Evolutionary conservation across 306 rosid species (phyloP).

Genomic region (Hylodesmum podocarpum): DNA sequence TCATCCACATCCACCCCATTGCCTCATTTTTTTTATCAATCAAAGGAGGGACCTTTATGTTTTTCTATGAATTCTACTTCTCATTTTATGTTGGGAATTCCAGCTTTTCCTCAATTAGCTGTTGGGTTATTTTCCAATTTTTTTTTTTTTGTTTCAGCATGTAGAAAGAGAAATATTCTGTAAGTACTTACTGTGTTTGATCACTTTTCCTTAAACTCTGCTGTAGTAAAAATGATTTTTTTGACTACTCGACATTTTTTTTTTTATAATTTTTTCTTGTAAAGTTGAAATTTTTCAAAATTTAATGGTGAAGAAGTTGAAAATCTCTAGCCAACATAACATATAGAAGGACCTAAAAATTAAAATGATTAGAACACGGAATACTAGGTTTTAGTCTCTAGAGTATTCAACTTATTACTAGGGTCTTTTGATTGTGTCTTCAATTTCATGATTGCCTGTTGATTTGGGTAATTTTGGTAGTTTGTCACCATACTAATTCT

Average conservation of each 20-base stretch:
- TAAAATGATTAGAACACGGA: background rate
- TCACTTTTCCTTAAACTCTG: background rate
- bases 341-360: background rate
- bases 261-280: background rate
- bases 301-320: background rate
- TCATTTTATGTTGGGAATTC: background rate
- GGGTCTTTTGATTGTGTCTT: background rate
- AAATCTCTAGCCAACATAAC: background rate
- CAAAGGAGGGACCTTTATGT: background rate
- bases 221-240: background rate
- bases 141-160: background rate
- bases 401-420: background rate
- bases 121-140: background rate
- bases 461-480: conserved; percentile 5
- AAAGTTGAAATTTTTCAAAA: background rate
- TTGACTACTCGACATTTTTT: background rate
- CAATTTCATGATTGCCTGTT: background rate
- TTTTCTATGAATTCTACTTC: background rate
- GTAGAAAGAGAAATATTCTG: background rate
- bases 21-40: background rate
- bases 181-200: background rate
- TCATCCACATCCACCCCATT: background rate
- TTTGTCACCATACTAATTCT: background rate
- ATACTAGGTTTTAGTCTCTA: background rate
- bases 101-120: background rate